Evolutionary conservation across 1,139 yeast genomes (phyloP).

Genomic region (Maudiozyma humilis): DNA sequence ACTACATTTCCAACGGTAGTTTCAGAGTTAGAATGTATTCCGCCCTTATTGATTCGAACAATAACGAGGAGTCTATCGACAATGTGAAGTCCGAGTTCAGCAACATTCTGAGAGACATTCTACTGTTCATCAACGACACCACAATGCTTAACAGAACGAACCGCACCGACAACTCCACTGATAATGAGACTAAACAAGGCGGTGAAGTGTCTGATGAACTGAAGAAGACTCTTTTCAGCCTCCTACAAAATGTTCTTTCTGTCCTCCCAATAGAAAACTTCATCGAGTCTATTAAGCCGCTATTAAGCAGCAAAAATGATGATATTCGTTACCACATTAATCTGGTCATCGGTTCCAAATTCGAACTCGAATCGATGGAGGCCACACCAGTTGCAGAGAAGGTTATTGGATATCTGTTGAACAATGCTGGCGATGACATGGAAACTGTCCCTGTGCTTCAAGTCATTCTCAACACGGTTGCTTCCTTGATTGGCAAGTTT

Average conservation of each 20-base stretch:
- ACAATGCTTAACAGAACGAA: constrained; percentile 12
- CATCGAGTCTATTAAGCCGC: constrained; percentile 53
- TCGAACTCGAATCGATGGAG: constrained; percentile 59
- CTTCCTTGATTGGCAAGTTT: constrained; percentile 55
- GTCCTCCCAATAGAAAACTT: constrained; percentile 70
- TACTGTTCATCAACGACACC: constrained; percentile 29
- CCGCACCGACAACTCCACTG: constrained; percentile 17
- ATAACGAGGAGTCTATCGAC: constrained; percentile 28
- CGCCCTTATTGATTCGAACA: constrained; percentile 42
- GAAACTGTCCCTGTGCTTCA: constrained; percentile 48
- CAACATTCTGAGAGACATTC: constrained; percentile 34
- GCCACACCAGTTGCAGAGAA: constrained; percentile 43
- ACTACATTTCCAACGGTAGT: constrained; percentile 36
- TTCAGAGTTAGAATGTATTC: constrained; percentile 56
- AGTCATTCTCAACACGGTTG: constrained; percentile 61
- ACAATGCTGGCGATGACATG: constrained; percentile 36
- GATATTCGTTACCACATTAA: constrained; percentile 48
- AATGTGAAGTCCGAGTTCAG: constrained; percentile 40
- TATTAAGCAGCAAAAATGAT: constrained; percentile 31
- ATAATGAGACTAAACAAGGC: constrained; percentile 6
- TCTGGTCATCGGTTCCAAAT: constrained; percentile 55
- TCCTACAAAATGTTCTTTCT: constrained; percentile 56
- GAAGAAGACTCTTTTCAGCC: constrained; percentile 34
- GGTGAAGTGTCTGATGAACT: constrained; percentile 19
- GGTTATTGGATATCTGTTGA: constrained; percentile 43